These are phyloP conservation scores for Zarea fungicola DNA, from an alignment of 2,329 filamentous ascomycete species.

Conservation along the genomic window DNA sequence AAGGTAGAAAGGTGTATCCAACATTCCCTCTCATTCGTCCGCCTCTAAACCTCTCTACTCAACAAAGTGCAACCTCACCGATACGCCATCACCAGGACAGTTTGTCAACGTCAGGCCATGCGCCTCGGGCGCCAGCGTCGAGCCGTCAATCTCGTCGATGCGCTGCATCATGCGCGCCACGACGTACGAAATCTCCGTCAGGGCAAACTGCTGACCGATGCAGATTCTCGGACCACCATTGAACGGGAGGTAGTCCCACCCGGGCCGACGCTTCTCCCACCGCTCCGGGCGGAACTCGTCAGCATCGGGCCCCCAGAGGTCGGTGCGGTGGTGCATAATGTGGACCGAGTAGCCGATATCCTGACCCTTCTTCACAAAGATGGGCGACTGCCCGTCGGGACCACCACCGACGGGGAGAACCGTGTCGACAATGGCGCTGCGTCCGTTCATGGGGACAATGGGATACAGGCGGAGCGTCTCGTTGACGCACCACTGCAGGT, in stretches of 20 bases:
- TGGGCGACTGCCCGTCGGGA: constrained; percentile 37
- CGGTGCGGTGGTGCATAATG: constrained; percentile 33
- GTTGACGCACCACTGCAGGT: constrained; percentile 22
- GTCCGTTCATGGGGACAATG: constrained; percentile 20
- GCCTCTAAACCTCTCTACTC: too few relatives aligned
- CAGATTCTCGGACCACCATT: constrained; percentile 25
- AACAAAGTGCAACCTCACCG: constrained; percentile 1
- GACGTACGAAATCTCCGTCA: constrained; percentile 22
- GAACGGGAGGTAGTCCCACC: constrained; percentile 25
- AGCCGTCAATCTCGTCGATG: constrained; percentile 6
- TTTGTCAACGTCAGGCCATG: constrained; percentile 9
- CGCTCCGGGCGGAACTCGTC: constrained; percentile 37
- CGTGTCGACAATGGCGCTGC: constrained; percentile 33
- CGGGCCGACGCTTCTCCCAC: constrained; percentile 24
- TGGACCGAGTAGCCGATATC: constrained; percentile 31
- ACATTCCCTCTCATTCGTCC: too few relatives aligned
- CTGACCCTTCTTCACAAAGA: constrained; percentile 45
- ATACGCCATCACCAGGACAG: constrained; percentile 10
- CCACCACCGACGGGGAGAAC: constrained; percentile 48
- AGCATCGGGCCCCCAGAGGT: constrained; percentile 35
- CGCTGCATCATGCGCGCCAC: constrained; percentile 16
- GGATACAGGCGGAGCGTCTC: constrained; percentile 21
- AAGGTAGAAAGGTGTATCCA: too few relatives aligned
- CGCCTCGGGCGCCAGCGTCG: not conserved
- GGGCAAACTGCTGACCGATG: constrained; percentile 24